Conservation (phyloP, 768 basidiomycete genomes). For the Pilatotrama ljubarskyi region DNA sequence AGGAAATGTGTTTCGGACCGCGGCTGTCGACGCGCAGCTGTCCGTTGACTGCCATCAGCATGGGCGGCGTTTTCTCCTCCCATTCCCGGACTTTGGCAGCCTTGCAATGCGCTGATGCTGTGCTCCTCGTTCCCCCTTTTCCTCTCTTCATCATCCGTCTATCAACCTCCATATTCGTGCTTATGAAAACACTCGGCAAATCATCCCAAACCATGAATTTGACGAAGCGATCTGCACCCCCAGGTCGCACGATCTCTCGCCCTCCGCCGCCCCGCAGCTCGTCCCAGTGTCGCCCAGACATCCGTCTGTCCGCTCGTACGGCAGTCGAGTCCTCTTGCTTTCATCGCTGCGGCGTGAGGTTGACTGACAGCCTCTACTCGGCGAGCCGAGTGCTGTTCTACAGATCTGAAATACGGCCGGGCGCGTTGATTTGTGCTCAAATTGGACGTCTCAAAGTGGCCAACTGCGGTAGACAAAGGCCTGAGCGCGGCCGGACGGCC, state of each 20-base stretch:
- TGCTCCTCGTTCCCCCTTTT: not conserved
- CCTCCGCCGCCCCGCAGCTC: slow-evolving; percentile 1
- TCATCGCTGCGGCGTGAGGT: not conserved
- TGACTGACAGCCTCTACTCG: not conserved
- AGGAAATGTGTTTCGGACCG: slow-evolving; percentile 15
- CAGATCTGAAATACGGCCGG: not conserved
- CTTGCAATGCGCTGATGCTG: slow-evolving; percentile 12
- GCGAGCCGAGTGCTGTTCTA: slow-evolving; percentile 6
- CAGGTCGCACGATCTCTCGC: slow-evolving; percentile 13
- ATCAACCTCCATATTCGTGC: not conserved
- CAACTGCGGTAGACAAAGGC: not conserved
- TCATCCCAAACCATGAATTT: slow-evolving; percentile 13
- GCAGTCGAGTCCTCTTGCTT: not conserved
- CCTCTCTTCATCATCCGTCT: slow-evolving; percentile 7
- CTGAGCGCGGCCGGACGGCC: not conserved
- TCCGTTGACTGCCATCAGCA: slow-evolving; percentile 16
- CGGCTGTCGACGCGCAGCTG: slow-evolving; percentile 1
- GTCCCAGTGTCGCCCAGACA: not conserved
- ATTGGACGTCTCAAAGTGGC: not conserved
- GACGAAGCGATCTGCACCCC: slow-evolving; percentile 15
- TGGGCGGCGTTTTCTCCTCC: slow-evolving; percentile 14
- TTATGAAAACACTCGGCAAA: not conserved
- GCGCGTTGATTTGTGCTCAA: slow-evolving; percentile 9
- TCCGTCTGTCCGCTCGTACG: not conserved
- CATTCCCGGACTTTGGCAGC: slow-evolving; percentile 2